A percentile compares a stretch with the other conserved stretches of the same genome.
Evolutionary conservation across 2,329 filamentous ascomycete species (phyloP).

Genomic region (Penicillium sp.): DNA sequence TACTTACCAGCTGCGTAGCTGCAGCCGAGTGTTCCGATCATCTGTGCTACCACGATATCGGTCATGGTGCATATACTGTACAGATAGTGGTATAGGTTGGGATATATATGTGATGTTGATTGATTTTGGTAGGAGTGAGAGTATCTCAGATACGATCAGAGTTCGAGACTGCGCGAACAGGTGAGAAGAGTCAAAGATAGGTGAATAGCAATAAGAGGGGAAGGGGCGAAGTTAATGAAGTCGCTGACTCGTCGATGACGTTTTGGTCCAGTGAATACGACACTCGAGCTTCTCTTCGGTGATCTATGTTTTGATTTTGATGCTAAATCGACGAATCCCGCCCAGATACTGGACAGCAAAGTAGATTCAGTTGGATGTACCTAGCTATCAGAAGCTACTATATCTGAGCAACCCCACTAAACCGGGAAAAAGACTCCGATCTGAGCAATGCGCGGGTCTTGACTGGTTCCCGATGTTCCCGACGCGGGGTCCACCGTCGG

Average conservation of each 20-base stretch:
- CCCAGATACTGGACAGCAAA: background rate
- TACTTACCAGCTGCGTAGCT: slow-evolving; percentile 15
- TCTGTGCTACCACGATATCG: slow-evolving; percentile 15
- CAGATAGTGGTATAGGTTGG: background rate
- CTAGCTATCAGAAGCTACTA: too few relatives aligned
- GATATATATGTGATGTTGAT: background rate
- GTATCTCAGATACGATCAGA: background rate
- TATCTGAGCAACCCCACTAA: background rate
- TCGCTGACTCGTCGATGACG: background rate
- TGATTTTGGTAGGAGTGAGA: background rate
- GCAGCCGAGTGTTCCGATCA: slow-evolving; percentile 18
- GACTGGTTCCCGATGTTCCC: slow-evolving; percentile 9
- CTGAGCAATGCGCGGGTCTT: slow-evolving; percentile 11
- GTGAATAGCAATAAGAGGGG: background rate
- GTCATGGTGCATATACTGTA: background rate
- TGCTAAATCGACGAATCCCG: background rate
- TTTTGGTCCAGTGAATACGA: background rate
- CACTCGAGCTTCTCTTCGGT: background rate
- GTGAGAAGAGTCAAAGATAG: background rate
- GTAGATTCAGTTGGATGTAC: too few relatives aligned
- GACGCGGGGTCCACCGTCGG: slow-evolving; percentile 12
- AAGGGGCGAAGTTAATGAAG: background rate
- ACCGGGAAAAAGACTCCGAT: slow-evolving; percentile 10
- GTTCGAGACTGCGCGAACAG: background rate
- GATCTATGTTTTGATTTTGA: background rate